Conservation (phyloP, 1,284 basidiomycete genomes). For the Stereum hirsutum region DNA sequence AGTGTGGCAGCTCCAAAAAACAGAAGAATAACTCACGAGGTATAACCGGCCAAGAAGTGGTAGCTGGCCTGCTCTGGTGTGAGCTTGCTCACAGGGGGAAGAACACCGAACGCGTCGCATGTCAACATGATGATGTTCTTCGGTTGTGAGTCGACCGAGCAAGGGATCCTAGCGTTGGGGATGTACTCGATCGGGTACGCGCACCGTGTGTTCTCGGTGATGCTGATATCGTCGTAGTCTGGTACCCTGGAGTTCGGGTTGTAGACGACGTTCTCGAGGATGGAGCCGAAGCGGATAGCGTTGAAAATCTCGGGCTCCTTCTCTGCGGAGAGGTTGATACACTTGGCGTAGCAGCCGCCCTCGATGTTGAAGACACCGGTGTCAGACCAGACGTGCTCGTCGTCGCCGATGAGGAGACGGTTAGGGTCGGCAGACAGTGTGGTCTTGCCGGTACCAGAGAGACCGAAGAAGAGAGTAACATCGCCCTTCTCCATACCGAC, state of each 20-base stretch:
- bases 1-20: constrained; percentile 1
- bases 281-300: constrained; percentile 92
- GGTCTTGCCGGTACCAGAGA: constrained; percentile 98
- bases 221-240: constrained; percentile 94
- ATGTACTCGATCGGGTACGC: constrained; percentile 98
- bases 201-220: constrained; percentile 99
- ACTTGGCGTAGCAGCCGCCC: constrained; percentile 99
- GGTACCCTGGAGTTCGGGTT: constrained; percentile 80
- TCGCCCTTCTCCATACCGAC: constrained; percentile 86
- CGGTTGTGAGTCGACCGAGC: constrained; percentile 77
- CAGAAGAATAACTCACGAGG: constrained; percentile 49
- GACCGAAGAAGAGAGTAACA: constrained; percentile 98
- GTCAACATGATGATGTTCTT: constrained; percentile 98
- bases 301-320: constrained; percentile 98
- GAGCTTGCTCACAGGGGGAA: constrained; percentile 92
- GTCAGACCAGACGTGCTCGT: constrained; percentile 98
- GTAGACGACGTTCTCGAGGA: constrained; percentile 99
- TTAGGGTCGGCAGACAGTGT: constrained; percentile 91
- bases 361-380: constrained; percentile 99
- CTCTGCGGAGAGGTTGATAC: constrained; percentile 91
- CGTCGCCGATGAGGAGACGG: constrained; percentile 90
- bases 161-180: constrained; percentile 91
- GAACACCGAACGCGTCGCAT: constrained; percentile 97
- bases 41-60: constrained; percentile 96
- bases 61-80: constrained; percentile 95